phyloP scores from a whole-genome alignment of 345 rosid genomes.

The Nephelium lappaceum region DNA sequence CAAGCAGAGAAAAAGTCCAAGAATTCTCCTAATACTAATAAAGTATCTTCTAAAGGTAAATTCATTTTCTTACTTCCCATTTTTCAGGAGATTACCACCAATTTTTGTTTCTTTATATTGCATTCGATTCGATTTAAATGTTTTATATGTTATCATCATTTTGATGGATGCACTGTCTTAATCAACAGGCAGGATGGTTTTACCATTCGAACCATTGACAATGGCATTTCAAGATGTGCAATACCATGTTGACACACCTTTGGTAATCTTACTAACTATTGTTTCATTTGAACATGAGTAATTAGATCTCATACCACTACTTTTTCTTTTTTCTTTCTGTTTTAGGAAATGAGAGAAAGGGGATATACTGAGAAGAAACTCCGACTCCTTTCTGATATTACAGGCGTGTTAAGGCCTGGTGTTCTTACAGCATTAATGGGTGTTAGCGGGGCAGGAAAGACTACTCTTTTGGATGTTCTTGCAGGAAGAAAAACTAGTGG shows the following conservation, averaged over 20 bases:
- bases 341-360: conserved; percentile 59
- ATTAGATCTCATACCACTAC: background rate
- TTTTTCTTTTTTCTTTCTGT: background rate
- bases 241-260: conserved; percentile 62
- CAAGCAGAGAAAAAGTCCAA: conserved; percentile 5
- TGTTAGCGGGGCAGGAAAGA: conserved; percentile 88
- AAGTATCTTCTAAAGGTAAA: conserved; percentile 32
- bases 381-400: conserved; percentile 63
- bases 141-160: background rate
- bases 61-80: background rate
- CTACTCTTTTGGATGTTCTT: conserved; percentile 84
- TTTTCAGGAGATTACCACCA: background rate
- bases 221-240: conserved; percentile 61
- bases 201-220: conserved; percentile 65
- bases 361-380: conserved; percentile 52
- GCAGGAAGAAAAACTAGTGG: conserved; percentile 87
- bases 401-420: conserved; percentile 75
- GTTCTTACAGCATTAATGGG: conserved; percentile 87
- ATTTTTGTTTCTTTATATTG: background rate
- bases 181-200: conserved; percentile 56
- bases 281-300: background rate
- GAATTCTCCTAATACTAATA: background rate
- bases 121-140: background rate
- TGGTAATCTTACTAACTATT: conserved; percentile 39
- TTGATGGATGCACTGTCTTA: background rate